Evolutionary conservation across 345 rosid genomes (phyloP).

Genomic region (Ceriops tagal): DNA sequence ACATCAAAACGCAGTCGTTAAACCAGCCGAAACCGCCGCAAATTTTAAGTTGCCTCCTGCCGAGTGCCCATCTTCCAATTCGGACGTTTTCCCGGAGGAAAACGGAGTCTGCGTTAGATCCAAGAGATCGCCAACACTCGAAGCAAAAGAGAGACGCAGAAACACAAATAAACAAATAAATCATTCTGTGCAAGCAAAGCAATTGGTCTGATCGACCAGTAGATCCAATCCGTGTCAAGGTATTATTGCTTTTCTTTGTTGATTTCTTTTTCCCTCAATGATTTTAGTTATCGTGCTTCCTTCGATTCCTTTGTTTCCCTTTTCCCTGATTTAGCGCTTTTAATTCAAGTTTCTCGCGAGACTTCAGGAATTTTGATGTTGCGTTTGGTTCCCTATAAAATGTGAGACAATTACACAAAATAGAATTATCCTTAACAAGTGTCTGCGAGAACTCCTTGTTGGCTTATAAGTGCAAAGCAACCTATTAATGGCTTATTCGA

Average conservation of each 20-base stretch:
- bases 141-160: too few relatives aligned
- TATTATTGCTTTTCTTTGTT: neutral
- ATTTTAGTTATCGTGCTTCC: too few relatives aligned
- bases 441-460: too few relatives aligned
- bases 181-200: too few relatives aligned
- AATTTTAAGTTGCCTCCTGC: neutral
- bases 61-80: neutral
- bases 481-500: neutral
- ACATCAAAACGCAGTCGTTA: conserved; percentile 6
- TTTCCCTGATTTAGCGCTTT: neutral
- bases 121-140: conserved; percentile 5
- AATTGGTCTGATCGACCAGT: too few relatives aligned
- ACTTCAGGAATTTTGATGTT: neutral
- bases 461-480: too few relatives aligned
- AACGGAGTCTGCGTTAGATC: conserved; percentile 34
- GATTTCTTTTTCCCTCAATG: neutral
- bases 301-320: neutral
- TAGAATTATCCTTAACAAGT: neutral
- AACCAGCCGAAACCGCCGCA: neutral
- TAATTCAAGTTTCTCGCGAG: neutral
- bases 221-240: neutral
- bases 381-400: neutral
- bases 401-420: neutral
- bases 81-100: conserved; percentile 16
- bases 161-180: neutral